Evolutionary conservation across 1,284 basidiomycete species (phyloP).

Genomic region (Ceratobasidium sp.): DNA sequence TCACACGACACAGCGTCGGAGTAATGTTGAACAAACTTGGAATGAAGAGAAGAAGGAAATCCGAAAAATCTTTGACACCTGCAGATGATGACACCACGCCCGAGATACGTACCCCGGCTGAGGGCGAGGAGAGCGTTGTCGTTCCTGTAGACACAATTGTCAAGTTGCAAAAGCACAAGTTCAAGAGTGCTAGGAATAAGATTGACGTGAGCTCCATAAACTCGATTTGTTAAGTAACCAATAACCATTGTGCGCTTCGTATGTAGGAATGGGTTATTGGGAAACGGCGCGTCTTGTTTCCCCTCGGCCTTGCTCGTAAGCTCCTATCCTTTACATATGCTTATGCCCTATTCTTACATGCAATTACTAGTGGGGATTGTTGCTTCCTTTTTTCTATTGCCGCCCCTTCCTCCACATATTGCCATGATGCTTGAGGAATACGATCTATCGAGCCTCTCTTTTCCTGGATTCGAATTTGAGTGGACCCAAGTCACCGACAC

Average conservation of each 20-base stretch:
- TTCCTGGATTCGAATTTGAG: constrained; percentile 47
- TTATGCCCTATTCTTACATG: not conserved
- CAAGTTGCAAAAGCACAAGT: constrained; percentile 38
- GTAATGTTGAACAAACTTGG: constrained; percentile 1
- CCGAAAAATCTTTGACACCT: not conserved
- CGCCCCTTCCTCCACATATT: constrained; percentile 48
- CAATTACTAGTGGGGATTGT: constrained; percentile 46
- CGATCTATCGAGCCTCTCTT: constrained; percentile 46
- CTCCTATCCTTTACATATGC: not conserved
- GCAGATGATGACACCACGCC: not conserved
- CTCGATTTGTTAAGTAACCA: not conserved
- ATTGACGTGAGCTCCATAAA: constrained; percentile 5
- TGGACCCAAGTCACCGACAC: constrained; percentile 48
- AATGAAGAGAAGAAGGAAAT: constrained; percentile 4
- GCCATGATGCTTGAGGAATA: constrained; percentile 48
- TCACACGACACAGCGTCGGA: not conserved
- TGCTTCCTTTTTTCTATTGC: constrained; percentile 45
- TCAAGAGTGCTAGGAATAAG: constrained; percentile 12
- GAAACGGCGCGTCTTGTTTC: constrained; percentile 46
- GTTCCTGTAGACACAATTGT: constrained; percentile 27
- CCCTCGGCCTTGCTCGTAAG: constrained; percentile 48
- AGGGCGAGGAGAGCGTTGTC: constrained; percentile 21
- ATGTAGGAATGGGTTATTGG: constrained; percentile 44
- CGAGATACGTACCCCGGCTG: constrained; percentile 33
- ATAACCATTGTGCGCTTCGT: not conserved